Evolutionary conservation across 208 protist species (phyloP).

Genomic region (Endotrypanum monterogeii): DNA sequence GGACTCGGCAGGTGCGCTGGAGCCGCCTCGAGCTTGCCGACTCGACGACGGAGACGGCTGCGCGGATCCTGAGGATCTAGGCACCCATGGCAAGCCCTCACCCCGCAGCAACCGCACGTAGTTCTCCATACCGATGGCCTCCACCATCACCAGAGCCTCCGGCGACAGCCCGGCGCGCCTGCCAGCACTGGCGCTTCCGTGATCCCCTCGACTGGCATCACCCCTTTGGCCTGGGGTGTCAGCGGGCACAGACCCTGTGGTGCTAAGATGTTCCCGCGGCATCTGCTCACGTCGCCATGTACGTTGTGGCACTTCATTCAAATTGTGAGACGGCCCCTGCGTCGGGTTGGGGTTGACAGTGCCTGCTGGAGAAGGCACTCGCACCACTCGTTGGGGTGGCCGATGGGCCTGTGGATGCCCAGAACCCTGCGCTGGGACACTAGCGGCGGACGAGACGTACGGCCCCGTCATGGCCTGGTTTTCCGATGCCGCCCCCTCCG

Average conservation of each 20-base stretch:
- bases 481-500: neutral
- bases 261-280: conserved; percentile 12
- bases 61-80: neutral
- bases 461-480: neutral
- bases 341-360: neutral
- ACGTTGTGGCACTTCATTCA: neutral
- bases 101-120: conserved; percentile 1
- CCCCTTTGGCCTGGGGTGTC: neutral
- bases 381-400: conserved; percentile 9
- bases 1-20: neutral
- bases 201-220: neutral
- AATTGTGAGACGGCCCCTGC: neutral
- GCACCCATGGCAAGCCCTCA: conserved; percentile 5
- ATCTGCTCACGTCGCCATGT: neutral
- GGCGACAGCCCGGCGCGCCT: neutral
- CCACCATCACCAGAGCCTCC: neutral
- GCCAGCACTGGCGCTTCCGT: neutral
- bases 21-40: neutral
- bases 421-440: neutral
- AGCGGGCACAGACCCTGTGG: conserved; percentile 4
- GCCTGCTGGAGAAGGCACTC: neutral
- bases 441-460: neutral
- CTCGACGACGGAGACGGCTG: neutral
- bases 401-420: neutral
- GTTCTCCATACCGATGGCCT: neutral